Evolutionary conservation across 192 early-diverging fungal species (phyloP).

Genomic region (Glomus cerebriforme): DNA sequence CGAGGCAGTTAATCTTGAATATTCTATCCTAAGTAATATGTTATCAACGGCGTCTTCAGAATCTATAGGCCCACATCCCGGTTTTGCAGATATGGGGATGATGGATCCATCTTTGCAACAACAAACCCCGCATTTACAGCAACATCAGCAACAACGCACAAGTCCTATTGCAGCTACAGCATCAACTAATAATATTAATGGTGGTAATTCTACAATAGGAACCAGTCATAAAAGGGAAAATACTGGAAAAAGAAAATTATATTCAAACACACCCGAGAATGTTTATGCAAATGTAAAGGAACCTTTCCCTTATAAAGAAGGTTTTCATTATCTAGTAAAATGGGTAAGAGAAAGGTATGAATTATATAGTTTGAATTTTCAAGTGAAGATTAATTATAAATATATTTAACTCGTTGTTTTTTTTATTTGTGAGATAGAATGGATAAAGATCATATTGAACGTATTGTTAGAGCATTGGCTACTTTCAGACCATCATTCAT

Average conservation of each 20-base stretch:
- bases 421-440: constrained; percentile 61
- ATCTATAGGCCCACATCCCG: constrained; percentile 33
- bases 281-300: constrained; percentile 79
- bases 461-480: constrained; percentile 85
- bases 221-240: constrained; percentile 27
- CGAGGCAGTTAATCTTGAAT: constrained; percentile 85
- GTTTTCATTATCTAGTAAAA: constrained; percentile 88
- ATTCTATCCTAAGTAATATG: constrained; percentile 88
- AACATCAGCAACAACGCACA: constrained; percentile 28
- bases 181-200: constrained; percentile 8
- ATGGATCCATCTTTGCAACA: constrained; percentile 40
- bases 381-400: neutral
- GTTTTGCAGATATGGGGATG: constrained; percentile 38
- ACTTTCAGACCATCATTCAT: constrained; percentile 92
- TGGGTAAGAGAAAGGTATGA: constrained; percentile 72
- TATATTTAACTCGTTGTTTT: neutral
- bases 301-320: constrained; percentile 91
- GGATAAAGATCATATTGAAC: constrained; percentile 84
- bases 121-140: constrained; percentile 29
- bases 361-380: neutral
- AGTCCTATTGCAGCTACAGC: constrained; percentile 6
- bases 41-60: constrained; percentile 64
- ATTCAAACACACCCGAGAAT: constrained; percentile 56
- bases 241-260: constrained; percentile 44
- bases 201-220: neutral